phyloP scores from a whole-genome alignment of 148 eudicot species.

The Chenopodium quinoa region DNA sequence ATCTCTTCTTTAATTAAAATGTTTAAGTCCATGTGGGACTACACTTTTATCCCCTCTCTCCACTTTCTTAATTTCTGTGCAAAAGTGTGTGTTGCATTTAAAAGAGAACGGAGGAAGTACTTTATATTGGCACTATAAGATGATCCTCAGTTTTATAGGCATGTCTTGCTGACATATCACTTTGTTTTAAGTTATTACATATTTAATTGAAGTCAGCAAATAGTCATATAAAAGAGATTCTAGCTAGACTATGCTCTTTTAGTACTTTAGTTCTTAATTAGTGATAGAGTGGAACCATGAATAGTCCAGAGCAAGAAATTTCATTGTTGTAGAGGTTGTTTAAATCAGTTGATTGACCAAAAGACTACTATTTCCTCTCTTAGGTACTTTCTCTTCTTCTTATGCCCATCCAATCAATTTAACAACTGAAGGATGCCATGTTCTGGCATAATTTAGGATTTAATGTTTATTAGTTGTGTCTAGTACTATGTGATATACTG shows the following conservation, averaged over 20 bases:
- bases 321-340: background rate
- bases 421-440: too few relatives aligned
- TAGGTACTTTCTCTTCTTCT: background rate
- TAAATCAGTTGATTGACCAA: background rate
- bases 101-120: too few relatives aligned
- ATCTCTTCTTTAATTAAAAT: too few relatives aligned
- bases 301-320: background rate
- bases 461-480: background rate
- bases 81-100: too few relatives aligned
- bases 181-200: background rate
- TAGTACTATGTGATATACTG: background rate
- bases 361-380: background rate
- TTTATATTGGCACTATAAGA: background rate
- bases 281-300: background rate
- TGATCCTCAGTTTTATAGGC: background rate
- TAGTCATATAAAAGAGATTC: background rate
- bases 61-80: too few relatives aligned
- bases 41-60: too few relatives aligned
- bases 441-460: too few relatives aligned
- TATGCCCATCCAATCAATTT: background rate
- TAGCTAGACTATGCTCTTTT: slow-evolving; percentile 1
- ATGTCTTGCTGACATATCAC: background rate
- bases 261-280: background rate
- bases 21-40: too few relatives aligned
- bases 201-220: background rate